Base-by-base conservation (phyloP, 1,284 basidiomycete genomes). In the Moesziomyces globuligerus region DNA sequence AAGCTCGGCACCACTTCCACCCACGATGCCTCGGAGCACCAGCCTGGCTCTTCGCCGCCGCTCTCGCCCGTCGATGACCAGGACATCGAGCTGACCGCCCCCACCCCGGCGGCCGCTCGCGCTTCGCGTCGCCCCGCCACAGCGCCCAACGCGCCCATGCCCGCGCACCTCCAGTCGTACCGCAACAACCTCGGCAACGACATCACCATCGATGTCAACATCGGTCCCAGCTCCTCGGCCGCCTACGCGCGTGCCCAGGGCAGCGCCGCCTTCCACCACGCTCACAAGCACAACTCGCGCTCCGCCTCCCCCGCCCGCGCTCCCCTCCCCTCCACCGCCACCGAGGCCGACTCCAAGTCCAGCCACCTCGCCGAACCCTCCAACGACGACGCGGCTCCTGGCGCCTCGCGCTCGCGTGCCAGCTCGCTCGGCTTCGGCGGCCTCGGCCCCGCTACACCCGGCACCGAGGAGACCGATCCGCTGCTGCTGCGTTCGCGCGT, bases 401-500 rank as follows among this genome's bases (percentile, higher is more conserved):
- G 46, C 2, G 45, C 56, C 10, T 36, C 60, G 17, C 67, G 59
- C 4, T 70, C 60, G 18, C 67, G 60, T n/a, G 67, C 60, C 28
- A 65, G 60, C 43, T 70, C 60, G 7, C 24, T 59, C 8, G 60
- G 67, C 29, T 70, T 42, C 26, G 56, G 29, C 11, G 67, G 67
- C 13, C 51, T 59, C 1, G 47, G 21, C 1, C 46, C 67, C 8
- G 45, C 45, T 24, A 60, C 60, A 0, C 60, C 60, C 15, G 56
- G 55, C 15, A 50, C 48, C 7, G 68, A 79, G 32, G 67, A 66
- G 2, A 78, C 78, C n/a, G 85, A 86, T 67, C 85, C 85, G 3
- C 73, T 85, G 1, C 72, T 83, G 3, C 76, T 86, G 4, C 78
- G 85, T 17, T 65, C 67, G 7, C 83, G 80, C 41, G 74, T 85